Base-by-base conservation (phyloP, 441 rosid genomes). In the Gossypium schwendimanii region DNA sequence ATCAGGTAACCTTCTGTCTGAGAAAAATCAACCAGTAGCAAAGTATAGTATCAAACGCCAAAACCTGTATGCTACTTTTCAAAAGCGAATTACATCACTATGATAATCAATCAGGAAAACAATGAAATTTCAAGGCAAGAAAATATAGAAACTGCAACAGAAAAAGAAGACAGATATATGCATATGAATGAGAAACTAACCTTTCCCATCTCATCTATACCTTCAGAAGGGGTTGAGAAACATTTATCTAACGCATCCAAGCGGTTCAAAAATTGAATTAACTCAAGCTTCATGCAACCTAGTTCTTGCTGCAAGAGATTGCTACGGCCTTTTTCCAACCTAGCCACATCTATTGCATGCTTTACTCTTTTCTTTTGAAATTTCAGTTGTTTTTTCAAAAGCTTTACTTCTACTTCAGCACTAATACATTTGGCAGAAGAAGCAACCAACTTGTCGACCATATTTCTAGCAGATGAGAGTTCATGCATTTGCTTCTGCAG, bases 321-420 rank as follows among this genome's bases (percentile, higher is more conserved):
- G 64, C 75, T 84, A 33, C 83, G 91, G 59, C 65, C 20, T 49
- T 70, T 88, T 81, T 91, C 95, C 80, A 87, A 75, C 63, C 80
- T 78, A 59, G 85, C 87, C 85, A 87, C 86, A 81, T 81, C 77
- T 65, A 88, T 80, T 45, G 87, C 82, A 78, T 86, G 87, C 71
- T 90, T 88, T 61, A 84, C 70, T 44, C 78, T 79, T 60, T 69
- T 76, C 79, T 75, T 91, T 81, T 83, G 87, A 78, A 88, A 86
- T 78, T 91, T 95, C 79, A 92, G 59, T 77, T 84, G 83, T 79
- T 87, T 86, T 77, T 89, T 81, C 81, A 90, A 77, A 44, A 81
- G 81, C 81, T 84, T 87, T 72, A 77, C 28, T 73, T 94, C 78
- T 65, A 72, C 67, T 75, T 84, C 79, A 39, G 74, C 63, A 63